These are phyloP conservation scores for Zopfia rhizophila DNA, from an alignment of 2,329 filamentous ascomycete genomes.

Conservation along the genomic window DNA sequence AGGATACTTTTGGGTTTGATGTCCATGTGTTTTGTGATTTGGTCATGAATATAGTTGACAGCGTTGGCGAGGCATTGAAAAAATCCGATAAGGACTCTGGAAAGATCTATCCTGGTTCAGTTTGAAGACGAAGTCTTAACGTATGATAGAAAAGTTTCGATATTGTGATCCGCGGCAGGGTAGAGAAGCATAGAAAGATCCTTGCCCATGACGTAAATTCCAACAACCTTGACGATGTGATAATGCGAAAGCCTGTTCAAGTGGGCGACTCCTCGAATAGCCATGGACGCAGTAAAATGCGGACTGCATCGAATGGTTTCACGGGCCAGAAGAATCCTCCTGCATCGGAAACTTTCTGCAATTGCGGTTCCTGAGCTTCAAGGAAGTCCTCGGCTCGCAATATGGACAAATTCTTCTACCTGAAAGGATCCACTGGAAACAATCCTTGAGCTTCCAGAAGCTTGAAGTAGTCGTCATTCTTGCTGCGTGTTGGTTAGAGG, in stretches of 20 bases:
- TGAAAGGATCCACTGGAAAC: too few species aligned
- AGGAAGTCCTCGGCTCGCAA: too few species aligned
- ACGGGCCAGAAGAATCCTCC: conserved; percentile 23
- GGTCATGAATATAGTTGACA: conserved; percentile 23
- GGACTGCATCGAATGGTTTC: conserved; percentile 28
- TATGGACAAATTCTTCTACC: too few species aligned
- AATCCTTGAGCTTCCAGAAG: too few species aligned
- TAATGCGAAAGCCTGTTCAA: conserved; percentile 21
- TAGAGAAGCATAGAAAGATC: conserved; percentile 29
- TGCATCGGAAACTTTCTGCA: conserved; percentile 28
- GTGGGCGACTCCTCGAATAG: conserved; percentile 27
- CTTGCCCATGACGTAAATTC: conserved; percentile 26
- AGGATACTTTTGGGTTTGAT: conserved; percentile 37
- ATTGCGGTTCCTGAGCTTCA: conserved; percentile 17
- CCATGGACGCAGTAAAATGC: conserved; percentile 19
- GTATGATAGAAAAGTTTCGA: conserved; percentile 23
- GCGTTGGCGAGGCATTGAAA: conserved; percentile 24
- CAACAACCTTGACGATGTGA: conserved; percentile 29
- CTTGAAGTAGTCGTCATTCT: too few species aligned
- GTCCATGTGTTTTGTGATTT: conserved; percentile 34
- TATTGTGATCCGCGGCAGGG: conserved; percentile 27
- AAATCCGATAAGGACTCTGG: conserved; percentile 6
- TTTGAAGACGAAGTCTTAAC: too few species aligned
- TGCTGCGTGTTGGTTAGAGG: too few species aligned
- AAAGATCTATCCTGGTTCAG: too few species aligned